phyloP scores from a whole-genome alignment of 208 protist species.

The Acanthamoeba lenticulata region DNA sequence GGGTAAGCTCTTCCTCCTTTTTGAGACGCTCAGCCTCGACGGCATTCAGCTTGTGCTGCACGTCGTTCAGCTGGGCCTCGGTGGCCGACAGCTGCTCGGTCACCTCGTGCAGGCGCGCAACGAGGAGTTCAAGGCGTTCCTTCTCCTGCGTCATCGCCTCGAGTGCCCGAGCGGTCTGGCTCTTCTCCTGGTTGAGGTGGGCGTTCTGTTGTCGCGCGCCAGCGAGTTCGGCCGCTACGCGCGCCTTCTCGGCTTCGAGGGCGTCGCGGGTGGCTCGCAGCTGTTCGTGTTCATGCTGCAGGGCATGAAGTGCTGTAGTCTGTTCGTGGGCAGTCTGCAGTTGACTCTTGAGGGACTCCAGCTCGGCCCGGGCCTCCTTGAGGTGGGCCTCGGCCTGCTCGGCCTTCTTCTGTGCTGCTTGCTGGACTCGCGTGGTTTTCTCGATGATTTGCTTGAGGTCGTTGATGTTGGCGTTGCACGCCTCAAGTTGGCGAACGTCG shows the following conservation, averaged over 20 bases:
- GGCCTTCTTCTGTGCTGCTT: background rate
- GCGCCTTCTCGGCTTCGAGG: background rate
- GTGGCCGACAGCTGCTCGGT: background rate
- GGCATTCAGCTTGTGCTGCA: background rate
- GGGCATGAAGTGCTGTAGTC: background rate
- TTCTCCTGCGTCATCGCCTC: background rate
- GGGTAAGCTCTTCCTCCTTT: background rate
- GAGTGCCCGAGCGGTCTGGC: background rate
- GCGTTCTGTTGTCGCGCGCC: background rate
- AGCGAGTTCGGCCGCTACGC: background rate
- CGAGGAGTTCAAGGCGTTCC: background rate
- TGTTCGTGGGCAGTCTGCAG: background rate
- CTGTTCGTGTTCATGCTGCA: background rate
- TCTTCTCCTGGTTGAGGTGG: background rate
- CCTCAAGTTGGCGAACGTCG: background rate
- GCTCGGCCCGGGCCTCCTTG: background rate
- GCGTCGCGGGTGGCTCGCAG: background rate
- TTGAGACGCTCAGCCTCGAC: background rate
- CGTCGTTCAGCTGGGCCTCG: background rate
- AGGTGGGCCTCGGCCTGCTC: background rate
- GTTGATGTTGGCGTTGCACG: background rate
- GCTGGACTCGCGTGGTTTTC: background rate
- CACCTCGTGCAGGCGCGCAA: background rate
- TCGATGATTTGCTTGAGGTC: slow-evolving; percentile 42
- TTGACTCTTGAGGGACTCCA: background rate